Evolutionary conservation across 306 rosid species (phyloP), one percentile per base, ranked within the genome.

Genomic region (Styphnolobium japonicum): DNA sequence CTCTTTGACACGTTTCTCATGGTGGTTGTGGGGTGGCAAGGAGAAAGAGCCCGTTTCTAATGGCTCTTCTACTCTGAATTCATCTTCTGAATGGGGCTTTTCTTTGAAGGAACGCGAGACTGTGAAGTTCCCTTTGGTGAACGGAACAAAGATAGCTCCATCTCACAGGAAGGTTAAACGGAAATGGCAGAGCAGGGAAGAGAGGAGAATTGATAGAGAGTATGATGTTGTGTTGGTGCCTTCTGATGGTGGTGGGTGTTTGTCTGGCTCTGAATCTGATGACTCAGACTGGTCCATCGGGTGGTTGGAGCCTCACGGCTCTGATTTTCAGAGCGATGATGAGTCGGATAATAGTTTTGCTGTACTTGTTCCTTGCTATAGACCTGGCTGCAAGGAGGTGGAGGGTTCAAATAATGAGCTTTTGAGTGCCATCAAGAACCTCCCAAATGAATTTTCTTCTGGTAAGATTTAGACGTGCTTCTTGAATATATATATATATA

Each of bases 261-360:
- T 90, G 55, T 92, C 97, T 1, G 91, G 87, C 34, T 76, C 94
- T 12, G 98, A 94, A 65, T 89, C 97, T 66, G 98, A 92, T 61
- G 97, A 79, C 75, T 88, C 97, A 0, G 98, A 94, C 53, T 89
- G 91, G 91, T 89, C 97, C 40, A 90, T 94, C 63, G 98, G 98
- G 14, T 94, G 98, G 98, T 77, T 89, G 69, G 98, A 94, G 72
- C 95, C 98, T 80, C 97, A 91, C 52, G 97, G 94, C 37, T 83
- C 91, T 67, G 92, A 82, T 72, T 94, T 94, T 80, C 87, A 73
- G 79, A 91, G 85, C 67, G 94, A 86, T 29, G 91, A 86, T 72
- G 90, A 87, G 45, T 82, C 85, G 4, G 95, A 92, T 58, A 85
- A 87, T 77, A 88, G 93, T 81, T 89, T 92, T 76, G 95, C 97